These are phyloP conservation scores for Skeletonema grethae DNA, from an alignment of 108 stramenopile species.

Conservation along the genomic window DNA sequence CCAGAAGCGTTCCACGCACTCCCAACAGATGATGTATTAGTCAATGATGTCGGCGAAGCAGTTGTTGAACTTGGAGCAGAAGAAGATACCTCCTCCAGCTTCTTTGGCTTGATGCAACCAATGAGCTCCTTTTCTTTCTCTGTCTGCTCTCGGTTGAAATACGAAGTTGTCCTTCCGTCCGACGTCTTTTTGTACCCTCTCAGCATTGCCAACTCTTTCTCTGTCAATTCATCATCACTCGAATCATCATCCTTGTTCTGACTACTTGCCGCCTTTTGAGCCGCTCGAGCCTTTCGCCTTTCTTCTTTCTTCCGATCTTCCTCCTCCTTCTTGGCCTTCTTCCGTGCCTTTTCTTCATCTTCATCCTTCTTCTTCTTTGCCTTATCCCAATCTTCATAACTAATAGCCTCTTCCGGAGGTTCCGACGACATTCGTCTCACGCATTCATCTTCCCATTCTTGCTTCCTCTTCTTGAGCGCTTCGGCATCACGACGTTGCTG, in stretches of 20 bases:
- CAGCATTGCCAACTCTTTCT: slow-evolving; percentile 62
- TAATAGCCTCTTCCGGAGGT: slow-evolving; percentile 52
- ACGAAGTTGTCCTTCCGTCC: slow-evolving; percentile 94
- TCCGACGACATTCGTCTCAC: slow-evolving; percentile 67
- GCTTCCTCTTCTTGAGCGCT: slow-evolving; percentile 62
- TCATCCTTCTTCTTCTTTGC: slow-evolving; percentile 61
- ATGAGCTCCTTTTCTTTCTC: slow-evolving; percentile 84
- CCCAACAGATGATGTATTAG: too few species aligned
- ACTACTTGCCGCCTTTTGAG: slow-evolving; percentile 26
- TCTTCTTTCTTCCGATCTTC: slow-evolving; percentile 56
- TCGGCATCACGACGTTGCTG: slow-evolving; percentile 63
- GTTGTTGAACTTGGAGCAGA: slow-evolving; percentile 16
- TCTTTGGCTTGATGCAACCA: slow-evolving; percentile 91
- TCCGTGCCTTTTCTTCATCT: slow-evolving; percentile 32
- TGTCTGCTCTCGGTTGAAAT: slow-evolving; percentile 92
- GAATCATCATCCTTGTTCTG: slow-evolving; percentile 43
- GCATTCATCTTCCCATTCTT: slow-evolving; percentile 88
- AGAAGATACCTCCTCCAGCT: slow-evolving; percentile 45
- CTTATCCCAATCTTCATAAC: slow-evolving; percentile 82
- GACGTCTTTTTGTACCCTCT: slow-evolving; percentile 94
- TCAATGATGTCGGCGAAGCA: slow-evolving; percentile 9
- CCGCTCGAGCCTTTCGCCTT: slow-evolving; percentile 40
- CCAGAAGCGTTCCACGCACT: too few species aligned
- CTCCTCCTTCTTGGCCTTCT: slow-evolving; percentile 57
- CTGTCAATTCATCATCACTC: slow-evolving; percentile 75